These are phyloP conservation scores for Cylindrodendrum hubeiense DNA, from an alignment of 2,329 filamentous ascomycete genomes.

Conservation along the genomic window DNA sequence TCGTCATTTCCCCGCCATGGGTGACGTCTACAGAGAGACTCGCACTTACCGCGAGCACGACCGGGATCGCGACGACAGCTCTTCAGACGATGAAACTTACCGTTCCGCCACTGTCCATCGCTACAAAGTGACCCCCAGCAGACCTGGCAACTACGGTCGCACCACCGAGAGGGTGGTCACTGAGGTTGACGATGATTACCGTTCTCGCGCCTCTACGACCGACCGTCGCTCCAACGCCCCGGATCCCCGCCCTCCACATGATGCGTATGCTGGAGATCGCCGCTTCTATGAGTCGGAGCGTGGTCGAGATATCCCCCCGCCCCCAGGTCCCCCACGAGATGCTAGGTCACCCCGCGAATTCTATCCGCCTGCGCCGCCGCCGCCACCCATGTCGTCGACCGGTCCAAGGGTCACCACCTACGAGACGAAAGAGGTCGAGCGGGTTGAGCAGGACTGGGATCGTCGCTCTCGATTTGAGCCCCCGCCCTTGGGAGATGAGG, in stretches of 20 bases:
- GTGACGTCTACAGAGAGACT: slow-evolving; percentile 49
- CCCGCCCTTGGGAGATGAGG: slow-evolving; percentile 60
- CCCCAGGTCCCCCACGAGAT: slow-evolving; percentile 26
- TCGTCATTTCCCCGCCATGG: slow-evolving; percentile 46
- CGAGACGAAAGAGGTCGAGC: slow-evolving; percentile 51
- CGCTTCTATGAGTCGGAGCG: slow-evolving; percentile 62
- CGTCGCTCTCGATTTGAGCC: slow-evolving; percentile 55
- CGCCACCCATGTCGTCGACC: slow-evolving; percentile 42
- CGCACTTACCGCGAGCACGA: slow-evolving; percentile 51
- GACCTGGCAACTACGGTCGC: slow-evolving; percentile 56
- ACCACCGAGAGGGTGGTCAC: slow-evolving; percentile 51
- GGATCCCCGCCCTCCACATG: slow-evolving; percentile 65
- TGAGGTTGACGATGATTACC: slow-evolving; percentile 60
- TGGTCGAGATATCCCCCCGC: slow-evolving; percentile 47
- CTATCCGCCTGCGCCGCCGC: slow-evolving; percentile 37
- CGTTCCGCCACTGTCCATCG: slow-evolving; percentile 63
- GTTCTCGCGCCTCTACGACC: slow-evolving; percentile 56
- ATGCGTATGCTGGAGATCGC: slow-evolving; percentile 54
- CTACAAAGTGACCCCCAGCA: slow-evolving; percentile 62
- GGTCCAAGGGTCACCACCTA: slow-evolving; percentile 51
- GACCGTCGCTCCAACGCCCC: slow-evolving; percentile 60
- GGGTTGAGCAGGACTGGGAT: slow-evolving; percentile 60
- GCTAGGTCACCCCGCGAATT: slow-evolving; percentile 38
- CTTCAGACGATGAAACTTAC: slow-evolving; percentile 60
- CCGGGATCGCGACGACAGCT: slow-evolving; percentile 46